These are phyloP conservation scores for Penicillium sp. DNA, from an alignment of 2,329 filamentous ascomycete genomes.

Conservation along the genomic window DNA sequence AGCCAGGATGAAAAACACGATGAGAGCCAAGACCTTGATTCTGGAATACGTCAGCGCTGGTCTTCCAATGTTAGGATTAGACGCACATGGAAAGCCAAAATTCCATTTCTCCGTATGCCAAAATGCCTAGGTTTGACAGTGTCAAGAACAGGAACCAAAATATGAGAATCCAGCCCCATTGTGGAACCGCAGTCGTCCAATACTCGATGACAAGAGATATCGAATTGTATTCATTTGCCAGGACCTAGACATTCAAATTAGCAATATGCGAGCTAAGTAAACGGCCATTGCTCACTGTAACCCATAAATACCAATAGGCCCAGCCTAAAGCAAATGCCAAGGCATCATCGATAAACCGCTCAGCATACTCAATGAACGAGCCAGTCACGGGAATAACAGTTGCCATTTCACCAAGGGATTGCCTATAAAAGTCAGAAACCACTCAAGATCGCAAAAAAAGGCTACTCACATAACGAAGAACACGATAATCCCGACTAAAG, in stretches of 20 bases:
- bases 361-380: slow-evolving; percentile 69
- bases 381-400: slow-evolving; percentile 72
- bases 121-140: slow-evolving; percentile 43
- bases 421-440: slow-evolving; percentile 54
- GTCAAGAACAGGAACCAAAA: slow-evolving; percentile 48
- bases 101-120: slow-evolving; percentile 57
- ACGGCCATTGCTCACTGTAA: slow-evolving; percentile 29
- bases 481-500: slow-evolving; percentile 69
- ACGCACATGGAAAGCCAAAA: slow-evolving; percentile 42
- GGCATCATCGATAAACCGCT: slow-evolving; percentile 70
- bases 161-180: slow-evolving; percentile 50
- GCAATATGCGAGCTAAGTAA: background rate
- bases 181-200: slow-evolving; percentile 47
- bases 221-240: slow-evolving; percentile 50
- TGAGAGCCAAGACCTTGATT: slow-evolving; percentile 34
- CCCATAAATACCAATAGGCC: slow-evolving; percentile 63
- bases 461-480: slow-evolving; percentile 42
- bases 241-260: slow-evolving; percentile 16
- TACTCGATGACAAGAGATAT: slow-evolving; percentile 48
- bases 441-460: rapidly evolving
- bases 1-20: slow-evolving; percentile 35
- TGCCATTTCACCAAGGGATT: slow-evolving; percentile 72
- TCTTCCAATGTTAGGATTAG: too few relatives aligned
- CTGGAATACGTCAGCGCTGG: slow-evolving; percentile 15
- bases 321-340: slow-evolving; percentile 69